These are phyloP conservation scores for Saussurea involucrata DNA, from an alignment of 129 eudicot genomes.

Conservation along the genomic window DNA sequence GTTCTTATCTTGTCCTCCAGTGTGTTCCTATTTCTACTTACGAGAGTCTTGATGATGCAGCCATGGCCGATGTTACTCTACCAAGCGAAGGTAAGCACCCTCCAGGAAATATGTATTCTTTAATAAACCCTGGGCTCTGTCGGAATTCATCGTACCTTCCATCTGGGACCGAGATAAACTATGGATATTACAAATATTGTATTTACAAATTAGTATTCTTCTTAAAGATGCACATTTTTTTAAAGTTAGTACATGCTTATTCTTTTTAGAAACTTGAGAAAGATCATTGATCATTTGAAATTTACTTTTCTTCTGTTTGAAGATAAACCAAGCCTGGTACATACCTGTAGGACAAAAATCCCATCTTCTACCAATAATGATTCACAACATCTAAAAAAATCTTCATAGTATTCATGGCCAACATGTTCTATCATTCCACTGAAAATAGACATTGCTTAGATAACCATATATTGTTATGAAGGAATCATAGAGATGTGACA, in stretches of 20 bases:
- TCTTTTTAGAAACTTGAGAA: background rate
- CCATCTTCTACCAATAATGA: slow-evolving; percentile 62
- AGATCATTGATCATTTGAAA: background rate
- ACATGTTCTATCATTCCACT: slow-evolving; percentile 96
- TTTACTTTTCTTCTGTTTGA: background rate
- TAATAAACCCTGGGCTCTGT: slow-evolving; percentile 68
- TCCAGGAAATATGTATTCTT: slow-evolving; percentile 90
- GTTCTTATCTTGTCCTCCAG: background rate
- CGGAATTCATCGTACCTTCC: slow-evolving; percentile 72
- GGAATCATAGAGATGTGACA: background rate
- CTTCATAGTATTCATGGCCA: slow-evolving; percentile 89
- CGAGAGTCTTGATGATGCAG: slow-evolving; percentile 81
- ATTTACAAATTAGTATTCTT: background rate
- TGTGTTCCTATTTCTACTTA: slow-evolving; percentile 7
- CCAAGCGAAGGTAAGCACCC: slow-evolving; percentile 85
- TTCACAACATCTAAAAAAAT: slow-evolving; percentile 76
- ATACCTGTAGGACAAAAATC: slow-evolving; percentile 74
- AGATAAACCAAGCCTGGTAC: background rate
- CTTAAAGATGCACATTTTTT: background rate
- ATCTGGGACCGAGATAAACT: slow-evolving; percentile 88
- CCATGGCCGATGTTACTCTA: slow-evolving; percentile 86
- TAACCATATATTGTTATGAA: background rate
- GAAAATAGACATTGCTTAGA: slow-evolving; percentile 6
- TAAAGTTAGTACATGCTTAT: background rate
- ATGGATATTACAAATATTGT: background rate